phyloP scores from a whole-genome alignment of 768 basidiomycete genomes.

The Lanmaoa pseudosensibilis region DNA sequence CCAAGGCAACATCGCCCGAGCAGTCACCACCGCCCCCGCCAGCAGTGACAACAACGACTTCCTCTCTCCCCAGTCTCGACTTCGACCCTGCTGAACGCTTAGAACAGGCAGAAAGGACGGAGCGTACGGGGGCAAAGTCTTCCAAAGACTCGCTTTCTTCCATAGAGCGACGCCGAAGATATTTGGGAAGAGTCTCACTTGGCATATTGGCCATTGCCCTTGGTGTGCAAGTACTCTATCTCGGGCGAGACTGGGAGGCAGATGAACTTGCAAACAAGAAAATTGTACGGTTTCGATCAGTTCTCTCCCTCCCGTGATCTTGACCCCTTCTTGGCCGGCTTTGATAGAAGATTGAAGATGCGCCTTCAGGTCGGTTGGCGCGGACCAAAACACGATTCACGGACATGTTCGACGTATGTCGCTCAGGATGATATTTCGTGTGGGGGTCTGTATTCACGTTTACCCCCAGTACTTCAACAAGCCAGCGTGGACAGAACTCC shows the following conservation, averaged over 20 bases:
- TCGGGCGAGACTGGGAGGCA: conserved; percentile 78
- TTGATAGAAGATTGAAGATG: conserved; percentile 54
- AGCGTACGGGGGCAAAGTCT: conserved; percentile 74
- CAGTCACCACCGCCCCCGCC: conserved; percentile 6
- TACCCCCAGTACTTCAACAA: conserved; percentile 78
- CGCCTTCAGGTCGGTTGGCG: conserved; percentile 61
- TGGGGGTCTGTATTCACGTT: not conserved
- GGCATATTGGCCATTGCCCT: conserved; percentile 56
- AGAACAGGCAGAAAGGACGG: conserved; percentile 38
- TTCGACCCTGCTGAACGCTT: conserved; percentile 55
- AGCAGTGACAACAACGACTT: not conserved
- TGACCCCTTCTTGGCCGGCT: not conserved
- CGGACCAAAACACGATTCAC: conserved; percentile 61
- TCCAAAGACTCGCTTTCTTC: conserved; percentile 77
- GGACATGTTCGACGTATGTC: conserved; percentile 68
- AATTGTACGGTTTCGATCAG: conserved; percentile 44
- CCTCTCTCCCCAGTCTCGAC: conserved; percentile 54
- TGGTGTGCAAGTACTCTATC: conserved; percentile 55
- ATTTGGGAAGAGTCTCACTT: conserved; percentile 55
- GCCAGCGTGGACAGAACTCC: conserved; percentile 88
- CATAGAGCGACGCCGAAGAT: conserved; percentile 68
- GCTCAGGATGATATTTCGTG: not conserved
- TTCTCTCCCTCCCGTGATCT: not conserved
- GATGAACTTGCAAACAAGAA: conserved; percentile 67
- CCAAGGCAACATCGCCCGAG: conserved; percentile 11